Percentiles rank a stretch among this genome's conserved stretches.
Conservation (phyloP, 805 yeast genomes). For the Blastobotrys peoriensis region DNA sequence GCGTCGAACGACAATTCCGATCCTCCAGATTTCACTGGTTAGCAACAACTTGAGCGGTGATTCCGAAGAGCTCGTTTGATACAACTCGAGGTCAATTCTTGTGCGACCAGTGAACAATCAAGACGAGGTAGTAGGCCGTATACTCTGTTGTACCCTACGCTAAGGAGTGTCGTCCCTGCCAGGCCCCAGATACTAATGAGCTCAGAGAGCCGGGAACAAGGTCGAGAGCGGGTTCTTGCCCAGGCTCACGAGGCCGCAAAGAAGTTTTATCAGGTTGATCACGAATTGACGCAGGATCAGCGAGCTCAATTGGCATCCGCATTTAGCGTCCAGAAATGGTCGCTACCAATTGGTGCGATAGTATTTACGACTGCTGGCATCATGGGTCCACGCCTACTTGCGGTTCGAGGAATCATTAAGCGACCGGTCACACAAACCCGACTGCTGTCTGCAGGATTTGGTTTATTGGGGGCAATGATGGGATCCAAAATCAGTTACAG, state of each 20-base stretch:
- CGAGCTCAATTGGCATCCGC: conserved; percentile 9
- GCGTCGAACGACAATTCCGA: no score
- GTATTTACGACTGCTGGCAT: conserved; percentile 14
- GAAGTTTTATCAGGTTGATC: conserved; percentile 9
- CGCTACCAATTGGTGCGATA: conserved; percentile 13
- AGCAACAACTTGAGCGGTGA: no score
- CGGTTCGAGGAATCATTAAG: conserved; percentile 8
- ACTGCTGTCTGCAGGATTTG: conserved; percentile 12
- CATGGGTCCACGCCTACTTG: conserved; percentile 10
- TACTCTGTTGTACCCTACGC: no score
- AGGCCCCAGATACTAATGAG: no score
- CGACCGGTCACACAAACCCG: conserved; percentile 10
- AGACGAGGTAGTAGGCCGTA: no score
- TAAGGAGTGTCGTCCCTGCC: no score
- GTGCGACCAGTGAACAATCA: no score
- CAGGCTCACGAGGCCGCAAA: conserved; percentile 2
- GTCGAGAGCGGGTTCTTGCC: no score
- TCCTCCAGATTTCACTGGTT: no score
- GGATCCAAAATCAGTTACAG: conserved; percentile 14
- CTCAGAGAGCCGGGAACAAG: no score
- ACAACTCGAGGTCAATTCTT: no score
- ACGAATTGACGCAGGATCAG: conserved; percentile 8
- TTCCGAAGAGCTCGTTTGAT: no score
- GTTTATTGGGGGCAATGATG: conserved; percentile 12
- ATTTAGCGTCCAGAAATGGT: conserved; percentile 11